Conservation (phyloP, 345 rosid species). For the Trapa bicornis region DNA sequence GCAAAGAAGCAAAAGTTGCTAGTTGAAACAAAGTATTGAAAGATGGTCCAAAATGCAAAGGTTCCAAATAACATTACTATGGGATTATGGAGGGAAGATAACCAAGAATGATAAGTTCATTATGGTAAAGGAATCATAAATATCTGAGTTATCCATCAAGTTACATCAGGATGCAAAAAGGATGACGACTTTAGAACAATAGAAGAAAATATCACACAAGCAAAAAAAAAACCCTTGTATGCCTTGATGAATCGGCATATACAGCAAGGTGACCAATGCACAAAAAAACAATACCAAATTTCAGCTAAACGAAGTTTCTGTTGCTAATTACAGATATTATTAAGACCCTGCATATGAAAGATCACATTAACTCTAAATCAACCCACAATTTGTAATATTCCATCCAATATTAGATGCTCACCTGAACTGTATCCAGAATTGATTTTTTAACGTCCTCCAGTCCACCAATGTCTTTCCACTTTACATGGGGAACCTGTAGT, state of each 20-base stretch:
- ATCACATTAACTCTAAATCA: neutral
- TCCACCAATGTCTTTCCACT: slow-evolving; percentile 98
- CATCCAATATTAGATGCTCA: slow-evolving; percentile 11
- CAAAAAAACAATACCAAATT: neutral
- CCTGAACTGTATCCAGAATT: slow-evolving; percentile 93
- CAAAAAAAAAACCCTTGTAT: neutral
- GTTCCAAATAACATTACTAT: neutral
- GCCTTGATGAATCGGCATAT: neutral
- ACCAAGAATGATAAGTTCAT: neutral
- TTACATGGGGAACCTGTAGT: slow-evolving; percentile 74
- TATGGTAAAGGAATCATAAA: neutral
- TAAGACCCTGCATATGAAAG: neutral
- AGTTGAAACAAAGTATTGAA: neutral
- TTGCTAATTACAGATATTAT: neutral
- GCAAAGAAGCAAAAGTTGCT: neutral
- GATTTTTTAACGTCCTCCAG: slow-evolving; percentile 94
- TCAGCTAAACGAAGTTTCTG: neutral
- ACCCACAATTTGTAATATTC: neutral
- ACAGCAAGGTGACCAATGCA: neutral
- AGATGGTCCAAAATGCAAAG: no score
- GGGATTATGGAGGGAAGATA: neutral
- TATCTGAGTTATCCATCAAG: neutral
- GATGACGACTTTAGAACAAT: neutral
- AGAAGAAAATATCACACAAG: neutral
- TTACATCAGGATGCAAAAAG: neutral